phyloP scores from a whole-genome alignment of 306 rosid genomes.

The Pterocarpus macrocarpus region DNA sequence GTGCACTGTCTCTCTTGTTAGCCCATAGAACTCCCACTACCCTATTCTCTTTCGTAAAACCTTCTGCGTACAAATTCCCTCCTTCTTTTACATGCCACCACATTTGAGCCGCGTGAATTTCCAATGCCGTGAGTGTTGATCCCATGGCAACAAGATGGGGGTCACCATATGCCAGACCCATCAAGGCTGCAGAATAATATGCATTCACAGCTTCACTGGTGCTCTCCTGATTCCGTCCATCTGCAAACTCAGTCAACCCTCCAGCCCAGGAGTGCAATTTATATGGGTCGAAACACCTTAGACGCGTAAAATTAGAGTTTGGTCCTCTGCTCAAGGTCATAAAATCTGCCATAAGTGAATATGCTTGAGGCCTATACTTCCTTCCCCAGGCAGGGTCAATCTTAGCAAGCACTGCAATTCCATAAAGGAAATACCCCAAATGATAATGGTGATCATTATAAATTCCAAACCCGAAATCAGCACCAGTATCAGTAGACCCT shows the following conservation, averaged over 20 bases:
- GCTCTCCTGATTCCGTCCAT: conserved; percentile 88
- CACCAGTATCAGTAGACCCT: conserved; percentile 70
- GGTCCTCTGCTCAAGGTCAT: conserved; percentile 62
- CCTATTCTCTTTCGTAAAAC: conserved; percentile 65
- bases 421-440: conserved; percentile 83
- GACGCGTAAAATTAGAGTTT: conserved; percentile 58
- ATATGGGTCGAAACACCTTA: conserved; percentile 79
- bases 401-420: conserved; percentile 85
- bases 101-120: conserved; percentile 77
- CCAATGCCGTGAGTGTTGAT: conserved; percentile 72
- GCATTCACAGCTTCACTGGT: conserved; percentile 89
- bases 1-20: conserved; percentile 79
- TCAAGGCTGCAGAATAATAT: conserved; percentile 83
- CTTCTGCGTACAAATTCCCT: conserved; percentile 56
- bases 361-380: conserved; percentile 73
- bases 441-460: conserved; percentile 90
- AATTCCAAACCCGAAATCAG: conserved; percentile 88
- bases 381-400: conserved; percentile 87
- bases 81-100: conserved; percentile 88
- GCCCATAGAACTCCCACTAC: conserved; percentile 89
- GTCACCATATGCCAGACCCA: conserved; percentile 88
- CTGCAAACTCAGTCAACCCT: conserved; percentile 68
- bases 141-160: conserved; percentile 72
- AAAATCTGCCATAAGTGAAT: conserved; percentile 73
- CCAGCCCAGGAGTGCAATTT: conserved; percentile 92